Percentiles rank a stretch among this genome's conserved stretches.
Conservation (phyloP, 768 basidiomycete genomes). For the Lentinus brumalis region DNA sequence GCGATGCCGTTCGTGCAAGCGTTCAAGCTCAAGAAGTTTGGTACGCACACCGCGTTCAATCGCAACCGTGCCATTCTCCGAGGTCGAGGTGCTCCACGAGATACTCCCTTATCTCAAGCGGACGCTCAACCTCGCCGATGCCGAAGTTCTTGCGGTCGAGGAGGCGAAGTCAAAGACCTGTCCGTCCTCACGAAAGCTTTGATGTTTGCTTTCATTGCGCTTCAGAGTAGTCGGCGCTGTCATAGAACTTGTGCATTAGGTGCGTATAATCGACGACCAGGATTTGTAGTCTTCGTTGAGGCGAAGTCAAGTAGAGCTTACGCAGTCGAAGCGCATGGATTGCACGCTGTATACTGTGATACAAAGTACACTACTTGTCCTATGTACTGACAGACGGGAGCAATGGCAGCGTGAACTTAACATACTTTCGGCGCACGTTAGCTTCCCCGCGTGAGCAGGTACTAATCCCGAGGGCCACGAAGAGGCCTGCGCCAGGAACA, state of each 20-base stretch:
- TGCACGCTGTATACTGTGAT: too few relatives aligned
- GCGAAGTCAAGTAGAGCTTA: too few relatives aligned
- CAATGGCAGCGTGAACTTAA: too few relatives aligned
- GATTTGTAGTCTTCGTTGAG: too few relatives aligned
- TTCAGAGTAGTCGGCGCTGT: slow-evolving; percentile 13
- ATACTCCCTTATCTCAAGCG: slow-evolving; percentile 82
- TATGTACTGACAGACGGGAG: too few relatives aligned
- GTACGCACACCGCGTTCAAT: slow-evolving; percentile 76
- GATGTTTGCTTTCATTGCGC: slow-evolving; percentile 36
- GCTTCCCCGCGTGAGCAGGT: slow-evolving; percentile 6
- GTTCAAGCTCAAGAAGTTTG: slow-evolving; percentile 87
- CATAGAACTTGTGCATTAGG: slow-evolving; percentile 14
- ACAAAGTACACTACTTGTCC: too few relatives aligned
- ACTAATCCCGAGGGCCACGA: slow-evolving; percentile 16
- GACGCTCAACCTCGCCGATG: slow-evolving; percentile 68
- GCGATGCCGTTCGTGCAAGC: slow-evolving; percentile 92
- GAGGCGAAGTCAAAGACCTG: slow-evolving; percentile 60
- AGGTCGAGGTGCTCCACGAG: slow-evolving; percentile 68
- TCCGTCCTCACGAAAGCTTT: slow-evolving; percentile 66
- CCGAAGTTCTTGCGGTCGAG: slow-evolving; percentile 68
- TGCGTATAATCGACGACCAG: not conserved
- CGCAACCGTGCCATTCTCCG: slow-evolving; percentile 81
- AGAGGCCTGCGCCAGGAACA: too few relatives aligned
- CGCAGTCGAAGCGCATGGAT: too few relatives aligned
- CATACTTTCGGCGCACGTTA: slow-evolving; percentile 6